Base-by-base conservation (phyloP, 2,329 filamentous ascomycete species). In the Pseudogymnoascus sp. region DNA sequence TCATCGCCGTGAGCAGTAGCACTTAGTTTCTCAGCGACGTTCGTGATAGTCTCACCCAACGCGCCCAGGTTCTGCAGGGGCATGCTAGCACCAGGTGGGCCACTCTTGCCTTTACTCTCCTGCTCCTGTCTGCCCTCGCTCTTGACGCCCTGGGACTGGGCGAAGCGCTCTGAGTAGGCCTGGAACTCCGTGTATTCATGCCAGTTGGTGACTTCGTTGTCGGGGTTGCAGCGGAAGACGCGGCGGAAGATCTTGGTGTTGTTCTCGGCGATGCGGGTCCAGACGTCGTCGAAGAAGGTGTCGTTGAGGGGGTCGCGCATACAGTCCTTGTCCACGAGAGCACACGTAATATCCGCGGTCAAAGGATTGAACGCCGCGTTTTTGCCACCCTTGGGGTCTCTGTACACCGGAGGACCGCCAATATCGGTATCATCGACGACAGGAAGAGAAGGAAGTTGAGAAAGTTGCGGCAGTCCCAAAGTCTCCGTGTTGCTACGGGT, bases 151-250 rank as follows among this genome's bases (percentile, higher is more conserved):
- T 79, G 36, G 72, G 73, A 29, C 77, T 31, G 78, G 74, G 64
- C 83, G 78, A 99, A 97, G 54, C 86, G 84, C 68, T 89, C 86
- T 16, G 83, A 82, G 73, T 97, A 97, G 4, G 86, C 82, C 62
- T 84, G 66, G 60, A 69, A 72, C 42, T 73, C 71, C 5, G 64
- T 69, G 76, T 99, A 99, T 67, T 96, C 90, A 68, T 89, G 87
- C 95, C 95, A 99, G 47, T 89, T 93, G 67, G 86, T 88, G 26
- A 96, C 95, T 72, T 97, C 91, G 61, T 87, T 97, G 74, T 99
- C 95, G 1, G 95, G 95, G 90, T 96, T 96, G 75, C 93, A 97
- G 57, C 93, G 87, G 79, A 99, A 99, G 7, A 99, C 93, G 66
- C 89, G 86, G 34, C 95, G 89, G 77, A 90, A 99, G 59, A 99